phyloP scores from a whole-genome alignment of 1,139 yeast species.

The Saccharomyces hybrid region DNA sequence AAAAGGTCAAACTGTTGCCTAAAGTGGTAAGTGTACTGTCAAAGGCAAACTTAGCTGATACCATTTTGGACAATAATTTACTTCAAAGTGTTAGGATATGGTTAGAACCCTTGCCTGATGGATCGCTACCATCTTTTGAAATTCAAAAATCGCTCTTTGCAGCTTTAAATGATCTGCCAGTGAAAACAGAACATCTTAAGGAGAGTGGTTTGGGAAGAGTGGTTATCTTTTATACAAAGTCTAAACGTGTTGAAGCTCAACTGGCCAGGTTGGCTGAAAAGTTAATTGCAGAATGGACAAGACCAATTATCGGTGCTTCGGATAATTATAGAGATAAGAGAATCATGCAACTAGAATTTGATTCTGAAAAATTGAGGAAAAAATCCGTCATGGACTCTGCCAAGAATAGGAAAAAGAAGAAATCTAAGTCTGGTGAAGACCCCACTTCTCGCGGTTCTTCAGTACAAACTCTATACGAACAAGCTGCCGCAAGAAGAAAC shows the following conservation, averaged over 20 bases:
- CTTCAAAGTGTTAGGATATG: constrained; percentile 92
- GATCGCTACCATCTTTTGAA: constrained; percentile 92
- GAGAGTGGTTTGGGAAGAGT: constrained; percentile 95
- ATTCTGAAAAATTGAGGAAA: constrained; percentile 48
- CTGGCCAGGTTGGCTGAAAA: constrained; percentile 85
- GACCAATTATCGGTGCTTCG: constrained; percentile 93
- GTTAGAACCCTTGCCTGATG: constrained; percentile 98
- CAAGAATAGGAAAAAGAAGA: constrained; percentile 27
- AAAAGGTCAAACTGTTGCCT: constrained; percentile 73
- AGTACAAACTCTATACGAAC: constrained; percentile 54
- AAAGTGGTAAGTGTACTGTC: constrained; percentile 70
- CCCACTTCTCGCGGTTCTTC: constrained; percentile 25
- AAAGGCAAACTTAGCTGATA: constrained; percentile 81
- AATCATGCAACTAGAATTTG: constrained; percentile 64
- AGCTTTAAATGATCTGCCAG: constrained; percentile 72
- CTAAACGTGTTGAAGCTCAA: constrained; percentile 79
- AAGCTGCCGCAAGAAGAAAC: constrained; percentile 84
- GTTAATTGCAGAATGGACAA: constrained; percentile 93
- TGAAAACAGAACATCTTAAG: constrained; percentile 88
- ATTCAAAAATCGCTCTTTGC: constrained; percentile 82
- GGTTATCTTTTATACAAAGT: constrained; percentile 85
- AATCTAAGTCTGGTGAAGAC: constrained; percentile 33
- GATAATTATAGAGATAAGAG: constrained; percentile 89
- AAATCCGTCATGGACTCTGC: constrained; percentile 33
- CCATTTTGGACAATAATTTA: constrained; percentile 87